These are phyloP conservation scores for Coemansia sp. DNA, from an alignment of 192 early-diverging fungal species.

Conservation along the genomic window DNA sequence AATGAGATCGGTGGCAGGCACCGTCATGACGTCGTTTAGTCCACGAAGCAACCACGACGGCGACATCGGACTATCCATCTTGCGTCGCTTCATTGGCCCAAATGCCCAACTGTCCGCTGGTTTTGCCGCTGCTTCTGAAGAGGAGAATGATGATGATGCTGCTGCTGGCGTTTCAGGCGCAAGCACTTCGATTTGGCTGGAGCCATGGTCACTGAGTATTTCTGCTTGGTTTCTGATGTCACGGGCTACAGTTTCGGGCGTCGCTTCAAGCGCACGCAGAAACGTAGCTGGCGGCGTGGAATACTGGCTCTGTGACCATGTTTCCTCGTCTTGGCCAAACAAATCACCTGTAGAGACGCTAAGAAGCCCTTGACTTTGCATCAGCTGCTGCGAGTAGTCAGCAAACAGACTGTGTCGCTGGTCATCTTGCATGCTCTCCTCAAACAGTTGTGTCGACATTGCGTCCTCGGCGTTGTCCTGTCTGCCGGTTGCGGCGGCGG, in stretches of 20 bases:
- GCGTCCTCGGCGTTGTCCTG: neutral
- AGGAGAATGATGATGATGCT: no score
- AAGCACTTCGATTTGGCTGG: neutral
- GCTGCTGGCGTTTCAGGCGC: slow-evolving; percentile 1
- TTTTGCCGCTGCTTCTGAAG: no score
- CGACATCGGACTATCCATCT: neutral
- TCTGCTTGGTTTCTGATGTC: slow-evolving; percentile 1
- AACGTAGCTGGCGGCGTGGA: slow-evolving; percentile 16
- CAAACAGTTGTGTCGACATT: slow-evolving; percentile 23
- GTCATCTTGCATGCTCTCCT: slow-evolving; percentile 33
- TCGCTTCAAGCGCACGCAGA: slow-evolving; percentile 12
- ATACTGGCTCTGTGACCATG: neutral
- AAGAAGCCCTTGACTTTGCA: neutral
- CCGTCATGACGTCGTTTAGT: neutral
- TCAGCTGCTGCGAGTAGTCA: slow-evolving; percentile 15
- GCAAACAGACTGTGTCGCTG: slow-evolving; percentile 12
- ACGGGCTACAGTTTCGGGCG: slow-evolving; percentile 18
- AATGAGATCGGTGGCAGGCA: neutral
- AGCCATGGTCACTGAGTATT: neutral
- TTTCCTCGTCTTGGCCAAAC: neutral
- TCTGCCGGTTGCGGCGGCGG: neutral
- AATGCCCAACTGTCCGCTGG: neutral
- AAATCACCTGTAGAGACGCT: neutral
- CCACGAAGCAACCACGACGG: neutral
- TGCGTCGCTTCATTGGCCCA: neutral